A percentile compares a stretch with the other conserved stretches of the same genome.
Conservation (phyloP, 371 early-diverging fungal species). For the Basidiobolus meristosporus region DNA sequence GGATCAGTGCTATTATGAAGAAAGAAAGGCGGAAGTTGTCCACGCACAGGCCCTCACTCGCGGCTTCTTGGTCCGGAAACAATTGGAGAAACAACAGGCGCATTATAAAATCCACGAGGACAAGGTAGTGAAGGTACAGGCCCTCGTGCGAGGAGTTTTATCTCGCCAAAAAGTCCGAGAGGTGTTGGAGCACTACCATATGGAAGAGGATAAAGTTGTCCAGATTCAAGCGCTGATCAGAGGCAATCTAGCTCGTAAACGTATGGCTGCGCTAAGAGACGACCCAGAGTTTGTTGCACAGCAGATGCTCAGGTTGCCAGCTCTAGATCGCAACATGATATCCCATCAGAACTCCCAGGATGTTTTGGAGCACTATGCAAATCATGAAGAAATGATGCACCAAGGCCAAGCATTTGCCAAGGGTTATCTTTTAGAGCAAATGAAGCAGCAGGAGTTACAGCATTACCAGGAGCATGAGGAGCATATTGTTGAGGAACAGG, state of each 20-base stretch:
- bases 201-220: not conserved
- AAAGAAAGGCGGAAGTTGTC: not conserved
- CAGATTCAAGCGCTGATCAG: not conserved
- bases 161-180: not conserved
- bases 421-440: not conserved
- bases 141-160: not conserved
- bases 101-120: not conserved
- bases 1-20: not conserved
- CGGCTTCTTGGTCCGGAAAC: conserved; percentile 6
- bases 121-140: not conserved
- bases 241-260: not conserved
- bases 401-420: not conserved
- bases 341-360: too few species aligned
- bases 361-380: too few species aligned
- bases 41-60: not conserved
- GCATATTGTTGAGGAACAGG: conserved; percentile 25
- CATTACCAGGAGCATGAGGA: conserved; percentile 10
- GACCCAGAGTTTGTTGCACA: not conserved
- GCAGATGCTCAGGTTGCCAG: not conserved
- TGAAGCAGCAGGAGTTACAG: not conserved
- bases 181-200: not conserved
- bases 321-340: not conserved
- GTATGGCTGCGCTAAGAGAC: not conserved
- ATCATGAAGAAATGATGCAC: too few species aligned
- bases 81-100: conserved; percentile 7